Base-by-base conservation (phyloP, 1,284 basidiomycete species). In the Leccinum cinnamomeum region DNA sequence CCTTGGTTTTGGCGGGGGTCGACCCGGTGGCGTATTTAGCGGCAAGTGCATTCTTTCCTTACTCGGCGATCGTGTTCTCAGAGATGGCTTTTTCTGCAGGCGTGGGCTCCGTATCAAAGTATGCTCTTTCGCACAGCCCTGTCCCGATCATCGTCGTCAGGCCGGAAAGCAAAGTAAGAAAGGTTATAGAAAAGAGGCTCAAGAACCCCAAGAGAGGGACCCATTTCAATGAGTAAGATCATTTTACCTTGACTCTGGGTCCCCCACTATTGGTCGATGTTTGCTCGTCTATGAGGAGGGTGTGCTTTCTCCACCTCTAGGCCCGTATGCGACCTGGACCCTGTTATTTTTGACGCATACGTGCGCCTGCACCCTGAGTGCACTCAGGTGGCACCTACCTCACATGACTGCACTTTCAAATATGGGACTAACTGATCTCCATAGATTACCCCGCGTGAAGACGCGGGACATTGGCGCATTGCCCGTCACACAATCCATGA, bases 121-220 rank as follows among this genome's bases (percentile, higher is more conserved):
- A 95, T 75, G 94, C 91, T 64, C 84, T 97, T 44, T 90, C 91
- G 10, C 93, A 92, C 71, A 95, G 93, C 2, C 93, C 94, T 2
- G 92, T 97, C 0, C 95, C 95, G 0, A 92, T 96, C 67, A 93
- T 97, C 65, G 95, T 97, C 61, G 93, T 97, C 44, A 83, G 92
- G 6, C 94, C 94, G 1, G 92, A 95, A 69, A 84, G 91, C 56
- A 94, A 94, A 73, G 88, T 94, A n/a, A 84, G 84, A 67, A 95
- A 95, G 75, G 86, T 87, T 2, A 79, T 90, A 62, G 90, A 90
- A 70, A 95, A 95, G 75, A 84, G 94, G 44, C 82, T 89, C 57
- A 90, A 89, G 50, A 87, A 95, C 70, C 93, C 92, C 2, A 95
- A 94, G 75, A 82, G 93, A 30, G 91, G 92, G 2, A 87, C 83